Conservation (phyloP, 2,329 filamentous ascomycete species). For the Sclerotinia glacialis region DNA sequence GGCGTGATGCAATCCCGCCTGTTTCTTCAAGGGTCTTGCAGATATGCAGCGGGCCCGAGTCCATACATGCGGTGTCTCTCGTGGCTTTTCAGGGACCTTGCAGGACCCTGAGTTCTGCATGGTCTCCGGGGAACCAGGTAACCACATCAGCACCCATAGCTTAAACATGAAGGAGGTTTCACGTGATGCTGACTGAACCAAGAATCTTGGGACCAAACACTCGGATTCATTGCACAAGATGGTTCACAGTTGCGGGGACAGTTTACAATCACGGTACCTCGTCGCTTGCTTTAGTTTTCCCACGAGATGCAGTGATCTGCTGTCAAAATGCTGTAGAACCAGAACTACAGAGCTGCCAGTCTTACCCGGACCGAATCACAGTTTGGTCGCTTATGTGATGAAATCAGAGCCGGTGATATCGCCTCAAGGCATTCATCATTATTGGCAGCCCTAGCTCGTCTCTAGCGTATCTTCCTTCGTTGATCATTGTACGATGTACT, state of each 20-base stretch:
- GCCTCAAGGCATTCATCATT: not conserved
- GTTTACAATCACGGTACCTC: not conserved
- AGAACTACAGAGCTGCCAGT: too few species aligned
- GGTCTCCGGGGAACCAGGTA: slow-evolving; percentile 5
- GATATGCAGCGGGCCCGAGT: slow-evolving; percentile 17
- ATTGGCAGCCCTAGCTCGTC: not conserved
- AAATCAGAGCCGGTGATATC: not conserved
- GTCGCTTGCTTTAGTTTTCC: not conserved
- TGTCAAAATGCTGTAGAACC: not conserved
- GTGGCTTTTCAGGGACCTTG: not conserved
- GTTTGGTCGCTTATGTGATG: not conserved
- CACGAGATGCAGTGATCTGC: not conserved
- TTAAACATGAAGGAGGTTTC: not conserved
- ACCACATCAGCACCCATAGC: not conserved
- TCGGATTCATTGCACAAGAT: not conserved
- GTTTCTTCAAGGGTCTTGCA: slow-evolving; percentile 1
- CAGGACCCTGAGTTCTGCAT: slow-evolving; percentile 15
- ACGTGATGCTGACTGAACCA: not conserved
- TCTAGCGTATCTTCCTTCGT: not conserved
- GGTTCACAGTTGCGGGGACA: not conserved
- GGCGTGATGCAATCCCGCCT: slow-evolving; percentile 7
- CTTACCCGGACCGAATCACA: not conserved
- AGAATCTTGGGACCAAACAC: not conserved
- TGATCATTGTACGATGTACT: not conserved
- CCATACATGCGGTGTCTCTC: not conserved